These are phyloP conservation scores for Metschnikowia noctiluminum DNA, from an alignment of 805 yeast genomes.

Conservation along the genomic window DNA sequence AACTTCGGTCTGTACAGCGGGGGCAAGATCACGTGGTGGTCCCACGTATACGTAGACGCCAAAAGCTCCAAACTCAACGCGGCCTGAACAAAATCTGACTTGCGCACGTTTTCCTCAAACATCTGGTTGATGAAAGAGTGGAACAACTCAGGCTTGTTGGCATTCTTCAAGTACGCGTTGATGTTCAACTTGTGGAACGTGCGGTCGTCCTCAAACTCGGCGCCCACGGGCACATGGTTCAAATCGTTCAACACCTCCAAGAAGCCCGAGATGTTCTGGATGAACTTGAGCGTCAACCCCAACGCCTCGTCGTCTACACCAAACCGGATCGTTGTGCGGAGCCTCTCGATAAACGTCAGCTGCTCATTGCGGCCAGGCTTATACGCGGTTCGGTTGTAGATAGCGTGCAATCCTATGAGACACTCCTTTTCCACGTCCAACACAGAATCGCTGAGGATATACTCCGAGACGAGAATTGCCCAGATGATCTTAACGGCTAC, in stretches of 20 bases:
- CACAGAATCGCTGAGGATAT: conserved; percentile 53
- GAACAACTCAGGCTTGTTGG: conserved; percentile 74
- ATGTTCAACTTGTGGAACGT: conserved; percentile 75
- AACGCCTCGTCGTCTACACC: conserved; percentile 67
- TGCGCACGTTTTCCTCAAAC: conserved; percentile 59
- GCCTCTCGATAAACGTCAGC: conserved; percentile 46
- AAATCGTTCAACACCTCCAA: conserved; percentile 63
- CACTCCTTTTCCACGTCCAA: conserved; percentile 62
- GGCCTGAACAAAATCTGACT: conserved; percentile 72
- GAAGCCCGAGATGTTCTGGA: conserved; percentile 57
- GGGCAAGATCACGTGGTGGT: conserved; percentile 52
- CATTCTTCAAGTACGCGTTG: conserved; percentile 71
- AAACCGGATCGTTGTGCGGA: conserved; percentile 48
- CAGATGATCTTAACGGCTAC: conserved; percentile 67
- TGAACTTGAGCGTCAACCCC: conserved; percentile 44
- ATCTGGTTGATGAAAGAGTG: conserved; percentile 75
- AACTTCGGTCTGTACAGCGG: conserved; percentile 61
- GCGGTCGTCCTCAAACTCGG: conserved; percentile 84
- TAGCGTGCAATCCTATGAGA: conserved; percentile 59
- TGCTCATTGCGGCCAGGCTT: conserved; percentile 57
- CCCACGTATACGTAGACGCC: conserved; percentile 77
- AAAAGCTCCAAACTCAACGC: conserved; percentile 75
- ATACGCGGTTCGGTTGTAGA: conserved; percentile 55
- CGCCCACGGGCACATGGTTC: conserved; percentile 71
- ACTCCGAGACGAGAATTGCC: conserved; percentile 68